A percentile compares a stretch with the other conserved stretches of the same genome.
Conservation (phyloP, 352 stramenopile genomes). For the Phytophthora melonis region DNA sequence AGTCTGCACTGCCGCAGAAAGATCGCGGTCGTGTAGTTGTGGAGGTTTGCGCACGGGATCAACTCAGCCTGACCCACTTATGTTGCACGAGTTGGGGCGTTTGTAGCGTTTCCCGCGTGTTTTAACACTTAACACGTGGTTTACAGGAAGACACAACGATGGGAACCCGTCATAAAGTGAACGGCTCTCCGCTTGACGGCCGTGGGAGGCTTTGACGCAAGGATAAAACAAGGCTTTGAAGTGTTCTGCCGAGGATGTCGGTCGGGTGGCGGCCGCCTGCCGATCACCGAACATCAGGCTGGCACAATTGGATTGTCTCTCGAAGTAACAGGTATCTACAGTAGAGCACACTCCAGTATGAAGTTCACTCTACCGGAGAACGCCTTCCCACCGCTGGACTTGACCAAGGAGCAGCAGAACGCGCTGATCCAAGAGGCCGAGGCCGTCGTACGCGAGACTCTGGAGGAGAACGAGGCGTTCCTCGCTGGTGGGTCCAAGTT, state of each 20-base stretch:
- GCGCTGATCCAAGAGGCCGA: slow-evolving; percentile 47
- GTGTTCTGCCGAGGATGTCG: background rate
- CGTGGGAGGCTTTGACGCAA: slow-evolving; percentile 2
- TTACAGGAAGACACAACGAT: background rate
- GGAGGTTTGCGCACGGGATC: background rate
- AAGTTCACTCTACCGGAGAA: slow-evolving; percentile 49
- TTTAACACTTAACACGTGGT: slow-evolving; percentile 7
- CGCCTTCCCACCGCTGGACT: slow-evolving; percentile 37
- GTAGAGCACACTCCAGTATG: slow-evolving; percentile 6
- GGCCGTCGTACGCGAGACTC: slow-evolving; percentile 49
- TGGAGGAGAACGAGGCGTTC: slow-evolving; percentile 52
- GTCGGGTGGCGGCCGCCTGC: background rate
- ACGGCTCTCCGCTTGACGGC: background rate
- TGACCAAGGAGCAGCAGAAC: slow-evolving; percentile 37
- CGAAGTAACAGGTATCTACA: background rate
- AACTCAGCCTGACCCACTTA: background rate
- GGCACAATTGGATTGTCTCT: slow-evolving; percentile 3
- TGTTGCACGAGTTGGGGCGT: background rate
- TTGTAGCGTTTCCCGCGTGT: background rate
- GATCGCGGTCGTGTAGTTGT: background rate
- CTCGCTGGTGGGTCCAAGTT: slow-evolving; percentile 38
- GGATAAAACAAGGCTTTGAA: slow-evolving; percentile 7
- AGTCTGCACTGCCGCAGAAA: background rate
- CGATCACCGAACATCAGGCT: background rate
- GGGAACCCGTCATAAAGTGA: slow-evolving; percentile 1